Percentiles rank a stretch among this genome's conserved stretches.
phyloP scores from a whole-genome alignment of 352 stramenopile species.

The Globisporangium okanoganense region DNA sequence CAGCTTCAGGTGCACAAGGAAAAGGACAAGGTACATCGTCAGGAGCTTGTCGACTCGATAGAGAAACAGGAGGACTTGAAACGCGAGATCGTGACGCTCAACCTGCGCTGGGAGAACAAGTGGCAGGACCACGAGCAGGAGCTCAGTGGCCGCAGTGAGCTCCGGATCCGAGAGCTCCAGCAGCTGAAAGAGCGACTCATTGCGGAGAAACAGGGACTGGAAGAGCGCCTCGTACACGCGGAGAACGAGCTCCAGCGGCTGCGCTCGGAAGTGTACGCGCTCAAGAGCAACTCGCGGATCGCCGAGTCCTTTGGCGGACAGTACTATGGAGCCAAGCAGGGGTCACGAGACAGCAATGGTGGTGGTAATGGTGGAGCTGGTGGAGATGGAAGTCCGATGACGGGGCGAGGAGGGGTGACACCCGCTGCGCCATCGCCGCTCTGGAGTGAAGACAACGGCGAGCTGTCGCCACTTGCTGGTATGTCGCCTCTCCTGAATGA shows the following conservation, averaged over 20 bases:
- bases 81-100: constrained; percentile 55
- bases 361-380: too few relatives aligned
- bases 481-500: constrained; percentile 51
- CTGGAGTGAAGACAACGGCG: constrained; percentile 68
- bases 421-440: constrained; percentile 41
- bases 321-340: constrained; percentile 13
- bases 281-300: constrained; percentile 43
- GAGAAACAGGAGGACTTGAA: constrained; percentile 67
- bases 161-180: constrained; percentile 50
- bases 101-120: constrained; percentile 66
- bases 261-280: constrained; percentile 40
- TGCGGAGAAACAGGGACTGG: constrained; percentile 49
- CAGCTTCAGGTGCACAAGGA: constrained; percentile 53
- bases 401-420: constrained; percentile 2
- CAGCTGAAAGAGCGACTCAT: constrained; percentile 49
- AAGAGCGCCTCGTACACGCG: constrained; percentile 52
- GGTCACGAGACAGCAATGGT: background rate
- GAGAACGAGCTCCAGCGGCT: constrained; percentile 62
- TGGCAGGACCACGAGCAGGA: constrained; percentile 64
- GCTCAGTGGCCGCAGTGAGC: constrained; percentile 34
- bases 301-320: constrained; percentile 43
- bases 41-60: constrained; percentile 44
- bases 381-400: constrained; percentile 9
- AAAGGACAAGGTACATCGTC: constrained; percentile 55
- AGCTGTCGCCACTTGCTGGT: constrained; percentile 39